Base-by-base conservation (phyloP, 2,329 filamentous ascomycete genomes). In the Microcyclospora pomicola region DNA sequence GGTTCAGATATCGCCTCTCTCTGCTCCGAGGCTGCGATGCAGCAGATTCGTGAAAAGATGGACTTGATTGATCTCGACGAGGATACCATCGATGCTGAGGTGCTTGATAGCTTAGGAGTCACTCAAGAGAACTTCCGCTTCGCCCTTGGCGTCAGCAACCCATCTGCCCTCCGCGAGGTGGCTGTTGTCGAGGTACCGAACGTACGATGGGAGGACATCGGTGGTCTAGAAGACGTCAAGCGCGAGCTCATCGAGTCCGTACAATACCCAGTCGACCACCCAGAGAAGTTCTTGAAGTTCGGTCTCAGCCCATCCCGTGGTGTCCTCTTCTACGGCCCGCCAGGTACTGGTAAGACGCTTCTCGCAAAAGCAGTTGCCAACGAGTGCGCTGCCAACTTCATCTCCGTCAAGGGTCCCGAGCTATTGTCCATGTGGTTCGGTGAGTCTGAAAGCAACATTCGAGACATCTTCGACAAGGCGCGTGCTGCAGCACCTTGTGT, bases 71-170 rank as follows among this genome's bases (percentile, higher is more conserved):
- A 98, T 65, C 75, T 98, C 27, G 91, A 98, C 49, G 91, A 98
- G 68, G 91, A 98, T 59, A 98, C 91, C 45, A 98, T 98, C 46
- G 91, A 98, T 55, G 91, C 91, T 24, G 91, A 98, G 69, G 91
- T 98, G 37, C 76, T 98, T 38, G 91, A 98, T 67, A 96, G 91
- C 33, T 78, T 98, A 34, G 91, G 91, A 61, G 91, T 98, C 35
- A 98, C 91, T 45, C 96, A 96, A 85, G 91, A 98, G 66, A 98
- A 98, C 76, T 98, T 98, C 84, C 83, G 87, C 54, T 98, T 94
- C 56, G 88, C 91, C 43, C 82, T 98, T 36, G 91, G 91, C 55
- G 87, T 95, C 43, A 95, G 87, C 65, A 98, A 98, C 75, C 91
- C 91, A 54, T 96, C 91, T 48, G 91, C 91, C 50, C 85, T 98